Evolutionary conservation across 78 protist species (phyloP).

Genomic region (Corallochytrium limacisporum): DNA sequence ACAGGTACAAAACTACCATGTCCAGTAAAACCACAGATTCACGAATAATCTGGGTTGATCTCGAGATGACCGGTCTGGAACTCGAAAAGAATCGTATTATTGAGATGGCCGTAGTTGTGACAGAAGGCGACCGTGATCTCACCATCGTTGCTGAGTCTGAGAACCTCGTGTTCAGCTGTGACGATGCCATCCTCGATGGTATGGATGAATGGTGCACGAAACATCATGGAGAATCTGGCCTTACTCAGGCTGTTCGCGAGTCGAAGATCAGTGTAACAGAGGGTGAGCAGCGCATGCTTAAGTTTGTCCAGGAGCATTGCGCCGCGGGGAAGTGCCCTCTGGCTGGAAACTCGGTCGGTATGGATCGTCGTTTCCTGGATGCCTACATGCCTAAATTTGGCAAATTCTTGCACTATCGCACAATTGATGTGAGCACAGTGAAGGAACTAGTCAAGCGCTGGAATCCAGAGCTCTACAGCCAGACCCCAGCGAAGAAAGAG

Average conservation of each 20-base stretch:
- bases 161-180: conserved; percentile 1
- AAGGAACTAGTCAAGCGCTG: conserved; percentile 29
- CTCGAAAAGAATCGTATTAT: conserved; percentile 20
- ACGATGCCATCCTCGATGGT: background rate
- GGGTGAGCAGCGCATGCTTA: conserved; percentile 17
- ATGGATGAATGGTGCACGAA: conserved; percentile 40
- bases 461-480: conserved; percentile 7
- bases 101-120: conserved; percentile 31
- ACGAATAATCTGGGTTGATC: conserved; percentile 42
- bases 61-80: conserved; percentile 48
- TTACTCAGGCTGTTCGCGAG: conserved; percentile 9
- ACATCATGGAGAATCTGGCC: conserved; percentile 37
- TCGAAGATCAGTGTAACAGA: conserved; percentile 25
- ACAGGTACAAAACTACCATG: background rate
- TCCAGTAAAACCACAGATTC: no score
- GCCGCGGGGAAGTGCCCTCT: background rate
- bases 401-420: conserved; percentile 24
- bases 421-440: conserved; percentile 31
- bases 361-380: conserved; percentile 17
- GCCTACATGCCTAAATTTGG: conserved; percentile 35
- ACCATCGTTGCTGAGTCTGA: conserved; percentile 16
- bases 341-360: conserved; percentile 31
- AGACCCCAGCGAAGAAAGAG: background rate
- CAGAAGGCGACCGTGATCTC: conserved; percentile 27
- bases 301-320: conserved; percentile 19